A percentile compares a stretch with the other conserved stretches of the same genome.
Conservation (phyloP, 345 rosid species). For the Turnera subulata region DNA sequence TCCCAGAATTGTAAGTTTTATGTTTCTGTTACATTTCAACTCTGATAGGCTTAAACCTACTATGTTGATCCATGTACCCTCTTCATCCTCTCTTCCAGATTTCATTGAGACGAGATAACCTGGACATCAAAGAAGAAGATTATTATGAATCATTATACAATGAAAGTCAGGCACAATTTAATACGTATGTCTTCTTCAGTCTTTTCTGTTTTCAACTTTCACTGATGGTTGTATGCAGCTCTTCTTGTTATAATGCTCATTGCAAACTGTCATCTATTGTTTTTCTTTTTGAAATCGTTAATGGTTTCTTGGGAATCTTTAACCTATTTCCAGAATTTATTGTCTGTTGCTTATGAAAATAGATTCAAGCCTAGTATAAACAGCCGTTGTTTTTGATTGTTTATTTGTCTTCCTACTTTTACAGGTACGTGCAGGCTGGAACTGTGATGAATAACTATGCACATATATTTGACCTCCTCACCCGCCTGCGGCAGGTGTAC, state of each 20-base stretch:
- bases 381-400: not conserved
- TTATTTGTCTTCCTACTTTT: not conserved
- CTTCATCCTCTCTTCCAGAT: slow-evolving; percentile 38
- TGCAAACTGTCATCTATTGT: slow-evolving; percentile 2
- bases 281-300: not conserved
- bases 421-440: slow-evolving; percentile 81
- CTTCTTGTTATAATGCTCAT: not conserved
- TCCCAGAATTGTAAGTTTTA: slow-evolving; percentile 67
- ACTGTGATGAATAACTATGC: slow-evolving; percentile 92
- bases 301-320: not conserved
- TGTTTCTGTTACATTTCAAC: slow-evolving; percentile 10
- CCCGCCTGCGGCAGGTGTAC: slow-evolving; percentile 89
- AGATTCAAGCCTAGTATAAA: not conserved
- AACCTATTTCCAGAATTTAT: not conserved
- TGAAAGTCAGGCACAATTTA: slow-evolving; percentile 86
- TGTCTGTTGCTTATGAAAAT: not conserved
- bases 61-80: not conserved
- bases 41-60: slow-evolving; percentile 7
- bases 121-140: slow-evolving; percentile 83
- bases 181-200: slow-evolving; percentile 51
- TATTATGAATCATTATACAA: slow-evolving; percentile 76
- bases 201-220: slow-evolving; percentile 5
- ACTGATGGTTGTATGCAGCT: not conserved
- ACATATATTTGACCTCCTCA: slow-evolving; percentile 93
- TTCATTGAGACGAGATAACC: slow-evolving; percentile 68